These are phyloP conservation scores for Penicillium sp. DNA, from an alignment of 2,329 filamentous ascomycete genomes.

Conservation along the genomic window DNA sequence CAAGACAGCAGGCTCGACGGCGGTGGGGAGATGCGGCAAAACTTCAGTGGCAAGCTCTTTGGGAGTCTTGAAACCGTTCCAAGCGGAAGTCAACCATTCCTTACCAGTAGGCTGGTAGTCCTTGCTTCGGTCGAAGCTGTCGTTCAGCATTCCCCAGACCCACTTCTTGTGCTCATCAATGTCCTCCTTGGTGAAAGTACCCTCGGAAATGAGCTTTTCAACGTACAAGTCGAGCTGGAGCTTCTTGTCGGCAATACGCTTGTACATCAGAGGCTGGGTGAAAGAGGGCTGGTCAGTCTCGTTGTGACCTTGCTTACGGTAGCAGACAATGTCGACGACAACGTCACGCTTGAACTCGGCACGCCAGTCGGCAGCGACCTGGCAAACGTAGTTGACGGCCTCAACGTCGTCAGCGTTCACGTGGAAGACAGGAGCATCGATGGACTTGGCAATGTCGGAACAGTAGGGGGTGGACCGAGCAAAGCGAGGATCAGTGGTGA, in stretches of 20 bases:
- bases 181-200: conserved; percentile 95
- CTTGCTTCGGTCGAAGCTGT: conserved; percentile 96
- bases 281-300: conserved; percentile 99
- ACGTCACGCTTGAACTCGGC: conserved; percentile 99
- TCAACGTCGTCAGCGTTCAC: conserved; percentile 99
- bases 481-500: conserved; percentile 97
- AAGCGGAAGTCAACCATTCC: conserved; percentile 98
- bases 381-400: conserved; percentile 97
- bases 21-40: conserved; percentile 87
- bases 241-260: conserved; percentile 85
- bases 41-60: conserved; percentile 96
- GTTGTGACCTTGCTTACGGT: conserved; percentile 98
- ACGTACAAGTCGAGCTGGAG: conserved; percentile 90
- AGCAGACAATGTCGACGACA: conserved; percentile 97
- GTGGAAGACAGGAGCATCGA: conserved; percentile 98
- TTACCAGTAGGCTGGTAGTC: conserved; percentile 96
- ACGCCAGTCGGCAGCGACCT: conserved; percentile 95
- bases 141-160: conserved; percentile 99
- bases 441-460: conserved; percentile 98
- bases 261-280: conserved; percentile 99
- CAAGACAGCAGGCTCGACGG: conserved; percentile 72
- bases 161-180: conserved; percentile 99
- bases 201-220: conserved; percentile 86
- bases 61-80: conserved; percentile 99
- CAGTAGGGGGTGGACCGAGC: conserved; percentile 98